Evolutionary conservation across 176 grass and related monocot species (phyloP).

Genomic region (Stipa capillata): DNA sequence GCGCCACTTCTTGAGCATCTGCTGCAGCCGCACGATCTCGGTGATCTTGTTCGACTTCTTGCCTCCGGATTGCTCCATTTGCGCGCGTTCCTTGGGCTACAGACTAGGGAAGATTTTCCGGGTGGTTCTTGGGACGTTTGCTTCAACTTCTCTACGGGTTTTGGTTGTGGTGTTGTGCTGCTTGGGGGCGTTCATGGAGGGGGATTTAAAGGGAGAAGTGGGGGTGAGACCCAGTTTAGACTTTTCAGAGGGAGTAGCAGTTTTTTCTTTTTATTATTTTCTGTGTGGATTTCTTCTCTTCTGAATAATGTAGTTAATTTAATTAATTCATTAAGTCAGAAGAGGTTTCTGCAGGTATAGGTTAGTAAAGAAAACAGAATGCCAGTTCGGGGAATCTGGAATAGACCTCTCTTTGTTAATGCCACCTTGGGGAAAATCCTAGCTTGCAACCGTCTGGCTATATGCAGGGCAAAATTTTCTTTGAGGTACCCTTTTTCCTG

Average conservation of each 20-base stretch:
- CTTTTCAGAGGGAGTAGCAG: background rate
- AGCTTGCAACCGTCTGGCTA: background rate
- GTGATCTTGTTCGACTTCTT: constrained; percentile 97
- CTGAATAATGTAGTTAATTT: background rate
- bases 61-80: constrained; percentile 31
- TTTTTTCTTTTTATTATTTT: background rate
- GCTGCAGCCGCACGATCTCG: constrained; percentile 84
- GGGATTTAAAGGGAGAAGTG: constrained; percentile 17
- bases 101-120: background rate
- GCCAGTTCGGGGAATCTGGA: constrained; percentile 8
- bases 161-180: constrained; percentile 9
- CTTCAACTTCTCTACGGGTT: background rate
- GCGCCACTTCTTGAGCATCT: constrained; percentile 97
- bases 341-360: background rate
- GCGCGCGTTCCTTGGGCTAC: background rate
- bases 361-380: background rate
- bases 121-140: background rate
- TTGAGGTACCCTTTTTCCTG: background rate
- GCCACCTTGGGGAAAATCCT: constrained; percentile 7
- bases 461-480: background rate
- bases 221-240: background rate
- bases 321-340: background rate
- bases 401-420: background rate
- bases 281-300: background rate
- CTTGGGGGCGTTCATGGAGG: constrained; percentile 17